Evolutionary conservation across 2,329 filamentous ascomycete species (phyloP), one percentile per base, ranked within the genome.

Genomic region (Trichoderma oligosporum): DNA sequence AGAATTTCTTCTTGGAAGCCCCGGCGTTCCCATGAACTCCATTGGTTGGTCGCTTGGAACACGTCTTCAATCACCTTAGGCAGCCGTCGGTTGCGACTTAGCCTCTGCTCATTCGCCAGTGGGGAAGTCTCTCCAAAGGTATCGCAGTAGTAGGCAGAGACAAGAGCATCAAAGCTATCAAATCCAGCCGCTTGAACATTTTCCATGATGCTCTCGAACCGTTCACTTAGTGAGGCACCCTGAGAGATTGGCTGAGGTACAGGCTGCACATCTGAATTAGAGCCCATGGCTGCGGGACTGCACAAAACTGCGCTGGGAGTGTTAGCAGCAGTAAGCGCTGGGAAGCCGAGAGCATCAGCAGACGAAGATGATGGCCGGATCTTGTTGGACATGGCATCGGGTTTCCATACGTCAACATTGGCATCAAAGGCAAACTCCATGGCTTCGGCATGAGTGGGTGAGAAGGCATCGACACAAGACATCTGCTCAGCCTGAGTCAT

Each of bases 1-100:
- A 68, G 57, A n/a, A 68, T 61, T 44, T 68, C 65, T 4, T 68
- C 65, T 6, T 65, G 61, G 41, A 69, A 67, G 1, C 62, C 66
- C 7, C 60, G 58, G 12, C 66, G 61, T 56, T 65, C 63, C 68
- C 62, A 66, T 3, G 52, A 46, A n/a, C 61, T 65, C 66, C 62
- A 67, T 29, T 44, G 49, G 7, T 53, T 36, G 1, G 62, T 56
- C 6, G 61, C 58, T 11, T 56, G 61, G 20, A 63, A 63, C 1
- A 68, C 61, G 2, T 64, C 59, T 0, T 56, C 55, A 24, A 68
- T 60, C 5, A 67, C 60, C 36, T 61, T 60, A 7, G 67, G 64
- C 7, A 69, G 61, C 0, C 66, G 58, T 8, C 63, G 60, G 55
- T 66, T 65, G 18, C 66, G 64, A 35, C 64, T 68, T 11, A 63